Conservation (phyloP, 2,329 filamentous ascomycete genomes). For the Pseudogymnoascus sp. region DNA sequence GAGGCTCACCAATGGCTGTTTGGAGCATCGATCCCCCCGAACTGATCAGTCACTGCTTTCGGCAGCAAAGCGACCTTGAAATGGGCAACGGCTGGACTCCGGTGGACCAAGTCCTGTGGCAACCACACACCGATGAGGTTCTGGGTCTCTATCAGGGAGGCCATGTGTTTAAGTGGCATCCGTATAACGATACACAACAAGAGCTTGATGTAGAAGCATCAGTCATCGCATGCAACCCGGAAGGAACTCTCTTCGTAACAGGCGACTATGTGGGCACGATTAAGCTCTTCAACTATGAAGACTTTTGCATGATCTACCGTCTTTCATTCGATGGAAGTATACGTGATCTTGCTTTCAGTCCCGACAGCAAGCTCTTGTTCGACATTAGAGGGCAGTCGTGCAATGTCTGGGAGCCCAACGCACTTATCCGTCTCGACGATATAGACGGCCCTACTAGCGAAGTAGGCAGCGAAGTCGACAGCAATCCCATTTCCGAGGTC, state of each 20-base stretch:
- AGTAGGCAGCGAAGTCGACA: background rate
- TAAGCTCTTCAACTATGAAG: conserved; percentile 18
- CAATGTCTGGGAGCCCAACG: conserved; percentile 16
- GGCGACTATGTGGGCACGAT: conserved; percentile 17
- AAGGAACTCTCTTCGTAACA: conserved; percentile 19
- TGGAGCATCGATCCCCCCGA: conserved; percentile 13
- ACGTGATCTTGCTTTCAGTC: conserved; percentile 8
- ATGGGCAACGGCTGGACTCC: background rate
- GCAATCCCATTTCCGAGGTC: conserved; percentile 6
- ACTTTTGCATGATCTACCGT: conserved; percentile 13
- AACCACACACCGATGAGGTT: conserved; percentile 11
- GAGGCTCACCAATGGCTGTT: conserved; percentile 17
- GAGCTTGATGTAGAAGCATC: conserved; percentile 8
- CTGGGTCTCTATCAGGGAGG: conserved; percentile 13
- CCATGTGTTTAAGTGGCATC: conserved; percentile 14
- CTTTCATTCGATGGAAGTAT: conserved; percentile 9
- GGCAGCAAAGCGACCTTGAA: background rate
- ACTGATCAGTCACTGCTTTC: conserved; percentile 13
- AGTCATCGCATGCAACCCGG: conserved; percentile 13
- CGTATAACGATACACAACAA: conserved; percentile 7
- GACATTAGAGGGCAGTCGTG: conserved; percentile 13
- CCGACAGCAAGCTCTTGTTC: conserved; percentile 12
- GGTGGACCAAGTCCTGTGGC: conserved; percentile 12
- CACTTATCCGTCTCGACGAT: conserved; percentile 12
- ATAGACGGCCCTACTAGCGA: conserved; percentile 10